Base-by-base conservation (phyloP, 495 filamentous ascomycete genomes). In the Aspergillus conjunctus region DNA sequence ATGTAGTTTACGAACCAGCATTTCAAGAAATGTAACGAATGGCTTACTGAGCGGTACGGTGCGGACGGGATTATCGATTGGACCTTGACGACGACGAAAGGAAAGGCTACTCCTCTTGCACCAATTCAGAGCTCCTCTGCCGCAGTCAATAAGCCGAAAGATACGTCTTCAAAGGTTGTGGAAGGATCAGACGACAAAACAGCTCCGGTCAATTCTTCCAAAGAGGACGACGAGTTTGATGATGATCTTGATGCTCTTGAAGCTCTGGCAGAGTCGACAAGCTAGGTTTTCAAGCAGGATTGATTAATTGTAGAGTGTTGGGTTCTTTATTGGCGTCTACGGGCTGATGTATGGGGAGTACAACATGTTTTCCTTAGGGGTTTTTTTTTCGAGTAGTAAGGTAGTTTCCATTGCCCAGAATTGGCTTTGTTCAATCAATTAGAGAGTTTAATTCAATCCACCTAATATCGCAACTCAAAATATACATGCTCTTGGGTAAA, bases 21-120 rank as follows among this genome's bases (percentile, higher is more conserved):
- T 75, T 98, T 97, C 72, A 87, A 81, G 64, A 85, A 87, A 74
- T 88, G 91, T 56, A 98, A 98, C 68, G 89, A 92, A 66, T 98
- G 94, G 93, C 77, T 98, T 33, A 79, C 79, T 54, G 65, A 77
- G 61, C 76, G 87, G 54, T 96, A 98, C 74, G 94, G 95, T 1
- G 79, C 80, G 33, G 88, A 86, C 6, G 86, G 82, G n/a, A 80
- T 82, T 65, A 92, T 98, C 68, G 87, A 97, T 71, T 98, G 94
- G 94, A 84, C 86, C 73, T 71, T 98, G 60, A 80, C 83, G 4
- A 64, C 76, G 6, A 66, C 57, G 22, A 65, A 58, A 32, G 66
- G 72, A 20, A 61, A 62, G 10, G 54, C 37, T 7, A 41, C 52
- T 11, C 41, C 64, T 51, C 43, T 61, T 15, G 41, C 66, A 37